Percentiles rank a stretch among this genome's conserved stretches.
Evolutionary conservation across 441 rosid genomes (phyloP).

Genomic region (Biscutella laevigata): DNA sequence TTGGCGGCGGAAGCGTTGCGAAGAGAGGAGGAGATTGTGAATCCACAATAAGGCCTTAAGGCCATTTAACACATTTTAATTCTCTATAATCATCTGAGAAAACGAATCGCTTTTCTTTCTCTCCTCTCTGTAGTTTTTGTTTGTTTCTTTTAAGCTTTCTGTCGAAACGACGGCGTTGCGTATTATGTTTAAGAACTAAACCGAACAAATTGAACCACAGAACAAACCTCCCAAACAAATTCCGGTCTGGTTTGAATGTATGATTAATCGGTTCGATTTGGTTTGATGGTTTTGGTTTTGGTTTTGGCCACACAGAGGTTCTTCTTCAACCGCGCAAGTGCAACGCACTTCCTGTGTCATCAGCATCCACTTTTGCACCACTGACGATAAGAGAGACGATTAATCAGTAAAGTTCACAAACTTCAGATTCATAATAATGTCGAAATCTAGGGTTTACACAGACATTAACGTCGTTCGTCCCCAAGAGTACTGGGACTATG

Average conservation of each 20-base stretch:
- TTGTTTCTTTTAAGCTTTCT: not conserved
- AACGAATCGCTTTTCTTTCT: slow-evolving; percentile 11
- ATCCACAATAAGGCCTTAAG: slow-evolving; percentile 46
- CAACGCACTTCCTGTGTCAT: slow-evolving; percentile 3
- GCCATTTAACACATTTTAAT: too few species aligned
- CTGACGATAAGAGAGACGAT: not conserved
- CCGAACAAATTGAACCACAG: too few species aligned
- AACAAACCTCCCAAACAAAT: too few species aligned
- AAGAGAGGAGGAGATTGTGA: slow-evolving; percentile 34
- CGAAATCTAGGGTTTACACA: slow-evolving; percentile 51
- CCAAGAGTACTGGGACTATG: slow-evolving; percentile 91
- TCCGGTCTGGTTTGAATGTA: not conserved
- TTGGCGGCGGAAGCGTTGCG: slow-evolving; percentile 24
- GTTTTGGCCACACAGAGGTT: not conserved
- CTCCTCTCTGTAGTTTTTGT: not conserved
- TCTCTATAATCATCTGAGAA: too few species aligned
- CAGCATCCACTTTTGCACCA: not conserved
- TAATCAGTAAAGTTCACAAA: not conserved
- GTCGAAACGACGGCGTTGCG: not conserved
- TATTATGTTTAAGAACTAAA: too few species aligned
- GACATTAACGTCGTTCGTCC: slow-evolving; percentile 74
- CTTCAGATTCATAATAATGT: slow-evolving; percentile 1
- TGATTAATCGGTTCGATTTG: not conserved
- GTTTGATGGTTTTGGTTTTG: not conserved
- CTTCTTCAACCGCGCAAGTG: not conserved